Base-by-base conservation (phyloP, 1,284 basidiomycete genomes). In the Entoloma clypeatum region DNA sequence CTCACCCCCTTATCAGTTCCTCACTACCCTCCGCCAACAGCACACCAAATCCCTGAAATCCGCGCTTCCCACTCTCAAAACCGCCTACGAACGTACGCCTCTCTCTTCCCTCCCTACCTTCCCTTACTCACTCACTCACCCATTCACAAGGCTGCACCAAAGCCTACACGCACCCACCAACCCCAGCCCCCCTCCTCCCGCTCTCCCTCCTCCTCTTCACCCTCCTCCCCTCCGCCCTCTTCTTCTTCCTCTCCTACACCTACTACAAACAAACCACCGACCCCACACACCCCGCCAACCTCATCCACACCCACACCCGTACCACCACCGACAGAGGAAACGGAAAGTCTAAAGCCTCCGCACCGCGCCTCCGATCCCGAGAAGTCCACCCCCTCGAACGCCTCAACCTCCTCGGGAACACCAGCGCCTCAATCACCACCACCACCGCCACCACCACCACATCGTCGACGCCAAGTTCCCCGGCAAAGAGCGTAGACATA, bases 191-290 rank as follows among this genome's bases (percentile, higher is more conserved):
- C 80, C 3, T 75, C 76, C 69, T 65, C 71, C 13, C 72, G 79
- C 57, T 84, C 31, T 72, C 72, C 32, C 45, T 50, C 69, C 84
- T 43, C 59, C 82, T 52, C 59, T 77, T 56, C 49, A 51, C 55
- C 29, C 39, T 19, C 80, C 76, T 75, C 36, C 53, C 80, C 27
- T 67, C 79, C 41, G 48, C 68, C 14, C 56, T 86, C 39, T 86
- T 87, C 67, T 69, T 75, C 25, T 51, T 73, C 36, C 59, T 85
- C 49, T 74, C 78, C 1, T 81, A 81, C 54, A 68, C 70, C 7
- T 91, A 80, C 65, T 81, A 83, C 57, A 77, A 79, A 17, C 87
- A 91, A 63, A 56, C 77, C 7, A 68, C 77, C 21, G 83, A 90
- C 57, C 85, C 86, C 0, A 50, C 62, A 0, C 68, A 67, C 53